Percentiles rank a stretch among this genome's conserved stretches.
Conservation (phyloP, 805 yeast species). For the Zygoascus flipseniorum region DNA sequence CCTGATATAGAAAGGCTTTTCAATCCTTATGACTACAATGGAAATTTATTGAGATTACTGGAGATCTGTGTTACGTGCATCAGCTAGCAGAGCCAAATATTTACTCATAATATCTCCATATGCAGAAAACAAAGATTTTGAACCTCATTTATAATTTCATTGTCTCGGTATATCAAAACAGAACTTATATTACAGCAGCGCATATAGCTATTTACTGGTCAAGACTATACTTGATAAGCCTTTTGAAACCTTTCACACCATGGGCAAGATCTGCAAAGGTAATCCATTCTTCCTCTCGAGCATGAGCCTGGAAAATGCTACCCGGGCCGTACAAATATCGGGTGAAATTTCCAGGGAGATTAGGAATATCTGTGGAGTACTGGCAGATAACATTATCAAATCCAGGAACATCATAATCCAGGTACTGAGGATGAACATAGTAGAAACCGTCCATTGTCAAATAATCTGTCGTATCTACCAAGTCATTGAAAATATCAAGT, state of each 20-base stretch:
- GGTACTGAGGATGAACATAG: constrained; percentile 34
- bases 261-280: constrained; percentile 37
- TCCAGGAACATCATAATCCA: constrained; percentile 57
- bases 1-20: no score
- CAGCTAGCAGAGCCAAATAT: background rate
- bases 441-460: constrained; percentile 16
- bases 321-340: constrained; percentile 64
- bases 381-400: constrained; percentile 46
- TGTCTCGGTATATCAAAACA: background rate
- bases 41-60: no score
- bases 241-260: constrained; percentile 48
- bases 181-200: background rate
- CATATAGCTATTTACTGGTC: background rate
- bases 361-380: constrained; percentile 48
- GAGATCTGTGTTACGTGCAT: no score
- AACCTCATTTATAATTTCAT: background rate
- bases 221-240: constrained; percentile 26
- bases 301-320: constrained; percentile 51
- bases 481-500: constrained; percentile 28
- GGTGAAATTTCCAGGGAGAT: constrained; percentile 31
- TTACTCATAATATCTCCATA: background rate
- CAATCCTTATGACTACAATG: no score
- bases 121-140: background rate
- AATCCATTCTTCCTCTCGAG: constrained; percentile 43
- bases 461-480: constrained; percentile 24